These are phyloP conservation scores for Ophiorrhiza pumila DNA, from an alignment of 257 asterid species.

Conservation along the genomic window DNA sequence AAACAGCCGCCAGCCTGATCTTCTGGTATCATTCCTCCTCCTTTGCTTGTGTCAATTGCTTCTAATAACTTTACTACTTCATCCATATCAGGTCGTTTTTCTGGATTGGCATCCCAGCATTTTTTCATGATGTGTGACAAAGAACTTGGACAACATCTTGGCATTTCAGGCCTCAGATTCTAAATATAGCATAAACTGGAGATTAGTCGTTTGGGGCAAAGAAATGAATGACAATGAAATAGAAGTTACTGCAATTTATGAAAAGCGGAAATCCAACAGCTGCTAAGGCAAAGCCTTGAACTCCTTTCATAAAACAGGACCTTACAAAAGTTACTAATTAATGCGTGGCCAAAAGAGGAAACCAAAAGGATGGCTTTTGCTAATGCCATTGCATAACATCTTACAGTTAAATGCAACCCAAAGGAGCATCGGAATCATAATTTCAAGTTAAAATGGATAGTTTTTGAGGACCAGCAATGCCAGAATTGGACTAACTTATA, in stretches of 20 bases:
- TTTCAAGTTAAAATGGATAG: not conserved
- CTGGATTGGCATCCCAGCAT: constrained; percentile 80
- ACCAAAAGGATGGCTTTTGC: not conserved
- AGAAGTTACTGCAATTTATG: not conserved
- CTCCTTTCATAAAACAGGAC: not conserved
- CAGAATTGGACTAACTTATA: not conserved
- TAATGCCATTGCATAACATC: not conserved
- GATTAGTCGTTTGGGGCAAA: constrained; percentile 2
- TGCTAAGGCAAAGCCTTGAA: not conserved
- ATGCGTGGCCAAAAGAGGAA: not conserved
- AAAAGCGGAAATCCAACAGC: not conserved
- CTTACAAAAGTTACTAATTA: not conserved
- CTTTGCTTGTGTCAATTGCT: constrained; percentile 80
- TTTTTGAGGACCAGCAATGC: not conserved
- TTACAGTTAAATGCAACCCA: not conserved
- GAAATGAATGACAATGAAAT: not conserved
- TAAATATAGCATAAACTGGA: constrained; percentile 8
- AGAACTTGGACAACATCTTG: constrained; percentile 78
- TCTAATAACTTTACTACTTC: constrained; percentile 76
- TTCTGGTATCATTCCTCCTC: constrained; percentile 94
- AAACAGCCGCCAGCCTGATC: constrained; percentile 67
- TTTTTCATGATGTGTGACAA: constrained; percentile 59
- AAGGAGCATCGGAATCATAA: not conserved
- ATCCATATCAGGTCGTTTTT: constrained; percentile 87
- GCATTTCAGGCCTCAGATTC: constrained; percentile 79